Conservation (phyloP, 2,329 filamentous ascomycete species). For the Colletotrichum gloeosporioides region DNA sequence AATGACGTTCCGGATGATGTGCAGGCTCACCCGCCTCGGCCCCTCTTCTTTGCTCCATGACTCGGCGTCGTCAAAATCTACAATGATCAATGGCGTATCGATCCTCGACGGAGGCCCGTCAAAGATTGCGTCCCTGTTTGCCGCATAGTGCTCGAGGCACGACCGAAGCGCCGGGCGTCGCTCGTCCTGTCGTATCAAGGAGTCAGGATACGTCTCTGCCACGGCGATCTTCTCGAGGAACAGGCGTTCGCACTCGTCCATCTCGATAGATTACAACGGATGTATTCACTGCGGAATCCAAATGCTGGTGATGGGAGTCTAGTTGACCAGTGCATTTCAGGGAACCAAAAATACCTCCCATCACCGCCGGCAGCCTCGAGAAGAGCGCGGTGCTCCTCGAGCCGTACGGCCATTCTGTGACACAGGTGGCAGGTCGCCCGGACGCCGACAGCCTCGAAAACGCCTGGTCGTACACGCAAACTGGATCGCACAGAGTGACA, state of each 20-base stretch:
- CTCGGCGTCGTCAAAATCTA: neutral
- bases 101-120: neutral
- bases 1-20: neutral
- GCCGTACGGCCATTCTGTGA: neutral
- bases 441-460: neutral
- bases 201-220: constrained; percentile 1
- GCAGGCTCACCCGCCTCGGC: neutral
- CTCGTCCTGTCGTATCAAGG: neutral
- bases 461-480: neutral
- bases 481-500: neutral
- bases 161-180: neutral
- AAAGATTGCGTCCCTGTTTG: neutral
- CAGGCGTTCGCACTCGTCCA: neutral
- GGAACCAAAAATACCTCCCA: neutral
- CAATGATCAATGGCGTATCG: neutral
- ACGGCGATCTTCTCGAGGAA: constrained; percentile 1
- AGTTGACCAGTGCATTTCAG: neutral
- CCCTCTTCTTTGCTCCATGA: neutral
- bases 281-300: neutral
- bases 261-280: neutral
- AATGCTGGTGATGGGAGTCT: neutral
- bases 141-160: neutral
- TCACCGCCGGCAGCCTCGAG: neutral
- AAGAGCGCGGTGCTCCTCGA: neutral
- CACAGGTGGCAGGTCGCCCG: neutral